A percentile compares a stretch with the other conserved stretches of the same genome.
Conservation (phyloP, 1,139 yeast species). For the Nakaseomyces delphensis region DNA sequence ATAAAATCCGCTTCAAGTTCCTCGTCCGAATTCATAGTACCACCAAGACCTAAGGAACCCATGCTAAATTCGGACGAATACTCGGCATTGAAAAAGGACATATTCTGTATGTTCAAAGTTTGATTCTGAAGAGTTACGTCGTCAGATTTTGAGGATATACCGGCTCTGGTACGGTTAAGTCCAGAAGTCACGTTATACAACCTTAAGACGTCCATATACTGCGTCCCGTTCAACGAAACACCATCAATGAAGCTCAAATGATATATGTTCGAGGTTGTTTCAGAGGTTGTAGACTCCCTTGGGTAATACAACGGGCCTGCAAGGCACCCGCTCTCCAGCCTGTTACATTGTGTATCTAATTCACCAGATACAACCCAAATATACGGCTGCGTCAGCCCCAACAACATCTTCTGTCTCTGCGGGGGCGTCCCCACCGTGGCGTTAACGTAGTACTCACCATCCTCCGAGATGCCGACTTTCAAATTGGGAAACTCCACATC, state of each 20-base stretch:
- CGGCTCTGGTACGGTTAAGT: not conserved
- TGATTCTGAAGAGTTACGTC: not conserved
- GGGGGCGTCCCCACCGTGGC: constrained; percentile 33
- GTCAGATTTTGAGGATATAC: not conserved
- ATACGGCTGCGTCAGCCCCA: constrained; percentile 39
- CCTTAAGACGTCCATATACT: constrained; percentile 19
- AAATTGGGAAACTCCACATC: constrained; percentile 14
- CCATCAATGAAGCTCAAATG: constrained; percentile 20
- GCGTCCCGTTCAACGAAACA: constrained; percentile 19
- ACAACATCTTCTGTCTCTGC: constrained; percentile 31
- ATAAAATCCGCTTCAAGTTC: constrained; percentile 18
- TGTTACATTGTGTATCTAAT: constrained; percentile 22
- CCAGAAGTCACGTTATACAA: not conserved
- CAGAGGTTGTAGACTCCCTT: constrained; percentile 17
- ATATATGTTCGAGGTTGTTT: constrained; percentile 9
- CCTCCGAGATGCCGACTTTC: constrained; percentile 19
- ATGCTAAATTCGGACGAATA: constrained; percentile 35
- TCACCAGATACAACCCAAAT: constrained; percentile 35
- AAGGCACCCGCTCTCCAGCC: constrained; percentile 12
- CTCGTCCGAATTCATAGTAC: constrained; percentile 15
- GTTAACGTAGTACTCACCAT: constrained; percentile 30
- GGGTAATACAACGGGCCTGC: constrained; percentile 15
- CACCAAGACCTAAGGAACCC: constrained; percentile 56
- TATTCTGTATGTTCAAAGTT: constrained; percentile 14
- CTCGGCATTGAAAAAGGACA: constrained; percentile 34